phyloP scores from a whole-genome alignment of 208 protist species.

The Crithidia acanthocephali region DNA sequence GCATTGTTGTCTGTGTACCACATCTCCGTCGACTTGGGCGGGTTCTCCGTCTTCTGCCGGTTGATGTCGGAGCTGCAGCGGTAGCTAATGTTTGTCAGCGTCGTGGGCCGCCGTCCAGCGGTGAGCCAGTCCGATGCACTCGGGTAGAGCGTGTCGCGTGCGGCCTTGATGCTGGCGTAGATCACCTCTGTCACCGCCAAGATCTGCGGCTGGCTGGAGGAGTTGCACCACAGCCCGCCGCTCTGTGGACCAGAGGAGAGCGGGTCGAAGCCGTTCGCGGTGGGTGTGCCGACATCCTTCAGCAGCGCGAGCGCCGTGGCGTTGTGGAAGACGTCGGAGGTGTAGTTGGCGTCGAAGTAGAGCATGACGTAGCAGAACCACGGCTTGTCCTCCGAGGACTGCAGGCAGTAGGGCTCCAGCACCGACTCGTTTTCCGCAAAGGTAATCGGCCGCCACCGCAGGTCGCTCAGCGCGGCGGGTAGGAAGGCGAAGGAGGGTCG shows the following conservation, averaged over 20 bases:
- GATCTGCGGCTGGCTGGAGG: slow-evolving; percentile 45
- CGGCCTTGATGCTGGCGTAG: slow-evolving; percentile 39
- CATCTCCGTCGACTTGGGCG: slow-evolving; percentile 48
- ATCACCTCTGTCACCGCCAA: slow-evolving; percentile 49
- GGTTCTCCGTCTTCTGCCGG: slow-evolving; percentile 56
- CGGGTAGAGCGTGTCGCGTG: slow-evolving; percentile 45
- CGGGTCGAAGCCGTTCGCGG: slow-evolving; percentile 67
- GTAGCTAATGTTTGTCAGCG: slow-evolving; percentile 44
- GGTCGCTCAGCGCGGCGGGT: slow-evolving; percentile 63
- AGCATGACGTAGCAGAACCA: slow-evolving; percentile 68
- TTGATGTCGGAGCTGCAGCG: slow-evolving; percentile 68
- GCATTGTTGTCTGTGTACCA: slow-evolving; percentile 58
- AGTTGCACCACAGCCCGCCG: slow-evolving; percentile 50
- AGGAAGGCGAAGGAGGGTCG: slow-evolving; percentile 72
- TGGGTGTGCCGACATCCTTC: slow-evolving; percentile 54
- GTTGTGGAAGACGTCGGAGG: slow-evolving; percentile 64
- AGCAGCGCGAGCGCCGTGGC: slow-evolving; percentile 21
- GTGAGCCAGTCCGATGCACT: slow-evolving; percentile 41
- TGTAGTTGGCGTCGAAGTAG: slow-evolving; percentile 80
- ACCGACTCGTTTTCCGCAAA: slow-evolving; percentile 39
- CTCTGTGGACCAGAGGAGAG: slow-evolving; percentile 31
- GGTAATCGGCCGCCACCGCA: slow-evolving; percentile 84
- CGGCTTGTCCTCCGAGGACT: not conserved
- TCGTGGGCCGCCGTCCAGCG: slow-evolving; percentile 27
- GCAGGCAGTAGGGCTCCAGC: slow-evolving; percentile 58